These are phyloP conservation scores for Chimonanthus praecox DNA, from an alignment of 164 flowering plant species.

Conservation along the genomic window DNA sequence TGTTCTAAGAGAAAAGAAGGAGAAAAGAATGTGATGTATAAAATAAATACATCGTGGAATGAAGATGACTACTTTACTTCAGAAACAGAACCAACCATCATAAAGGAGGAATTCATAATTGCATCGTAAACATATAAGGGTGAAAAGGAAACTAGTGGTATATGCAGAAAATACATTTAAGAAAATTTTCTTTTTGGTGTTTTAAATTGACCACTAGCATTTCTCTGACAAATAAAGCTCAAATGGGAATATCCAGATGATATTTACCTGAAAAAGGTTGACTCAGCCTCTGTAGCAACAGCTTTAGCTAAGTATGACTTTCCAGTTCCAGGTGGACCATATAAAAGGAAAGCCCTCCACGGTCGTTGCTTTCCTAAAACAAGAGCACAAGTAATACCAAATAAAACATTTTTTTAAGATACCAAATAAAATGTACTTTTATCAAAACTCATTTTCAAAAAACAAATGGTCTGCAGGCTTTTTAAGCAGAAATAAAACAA, in stretches of 20 bases:
- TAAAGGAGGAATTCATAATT: background rate
- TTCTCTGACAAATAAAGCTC: background rate
- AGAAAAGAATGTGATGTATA: no score
- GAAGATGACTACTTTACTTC: no score
- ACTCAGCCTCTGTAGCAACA: constrained; percentile 98
- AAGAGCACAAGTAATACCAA: background rate
- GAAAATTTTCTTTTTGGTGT: no score
- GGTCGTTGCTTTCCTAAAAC: constrained; percentile 81
- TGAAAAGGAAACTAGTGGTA: background rate
- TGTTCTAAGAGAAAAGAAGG: no score
- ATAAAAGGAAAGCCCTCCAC: constrained; percentile 93
- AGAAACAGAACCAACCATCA: background rate
- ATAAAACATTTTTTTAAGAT: no score
- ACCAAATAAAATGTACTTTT: no score
- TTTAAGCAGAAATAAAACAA: no score
- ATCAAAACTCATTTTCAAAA: no score
- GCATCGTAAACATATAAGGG: background rate
- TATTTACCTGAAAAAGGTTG: constrained; percentile 82
- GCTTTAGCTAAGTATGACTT: constrained; percentile 97
- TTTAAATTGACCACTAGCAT: background rate
- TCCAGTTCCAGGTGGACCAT: constrained; percentile 99
- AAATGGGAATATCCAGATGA: background rate
- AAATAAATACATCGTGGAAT: no score
- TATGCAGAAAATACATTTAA: no score
- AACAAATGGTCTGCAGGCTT: no score